Base-by-base conservation (phyloP, 148 eudicot genomes). In the Polygonum aviculare region DNA sequence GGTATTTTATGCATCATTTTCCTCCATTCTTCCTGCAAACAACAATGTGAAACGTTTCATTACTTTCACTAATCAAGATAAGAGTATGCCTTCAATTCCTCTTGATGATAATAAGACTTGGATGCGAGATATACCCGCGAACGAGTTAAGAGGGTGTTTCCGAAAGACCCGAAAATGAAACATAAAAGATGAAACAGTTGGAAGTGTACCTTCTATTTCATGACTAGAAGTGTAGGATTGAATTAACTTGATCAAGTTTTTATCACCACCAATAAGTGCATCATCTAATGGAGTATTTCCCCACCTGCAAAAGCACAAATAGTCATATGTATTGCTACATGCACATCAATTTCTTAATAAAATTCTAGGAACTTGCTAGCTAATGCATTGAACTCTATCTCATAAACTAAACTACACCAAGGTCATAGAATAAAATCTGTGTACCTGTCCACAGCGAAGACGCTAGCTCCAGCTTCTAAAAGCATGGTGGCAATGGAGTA, bases 401-500 rank as follows among this genome's bases (percentile, higher is more conserved):
- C 7, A 40, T 40, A 40, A 7, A 1, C 47, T 26, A 26, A 26
- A 26, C 0, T 26, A 26, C 31, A 26, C 31, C 1, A 26, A 26
- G 31, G 12, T 59, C 33, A 59, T 21, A 51, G 22, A 7, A 33
- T 15, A 35, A 15, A 65, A 2, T 39, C 15, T 26, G 12, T 35
- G 12, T 65, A 94, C 95, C 97, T 91, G 88, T 94, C 97, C 81
- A 83, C 85, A 31, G 80, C 18, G 45, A 88, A 79, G 69, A 94
- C 93, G 80, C 81, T 82, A 36, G 98, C 98, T 63, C 93, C 95
- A 65, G 95, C 97, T n/a, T 86, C 93, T 75, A 91, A 55, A 77
- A 94, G 87, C 82, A 90, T 36, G 70, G 89, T 90, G 55, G 90
- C 93, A 80, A 90, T 86, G 76, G 85, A 47, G 84, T 81, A 86